Percentiles rank a stretch among this genome's conserved stretches.
These are phyloP conservation scores for Backusella tuberculispora DNA, from an alignment of 192 early-diverging fungal genomes.

Conservation along the genomic window DNA sequence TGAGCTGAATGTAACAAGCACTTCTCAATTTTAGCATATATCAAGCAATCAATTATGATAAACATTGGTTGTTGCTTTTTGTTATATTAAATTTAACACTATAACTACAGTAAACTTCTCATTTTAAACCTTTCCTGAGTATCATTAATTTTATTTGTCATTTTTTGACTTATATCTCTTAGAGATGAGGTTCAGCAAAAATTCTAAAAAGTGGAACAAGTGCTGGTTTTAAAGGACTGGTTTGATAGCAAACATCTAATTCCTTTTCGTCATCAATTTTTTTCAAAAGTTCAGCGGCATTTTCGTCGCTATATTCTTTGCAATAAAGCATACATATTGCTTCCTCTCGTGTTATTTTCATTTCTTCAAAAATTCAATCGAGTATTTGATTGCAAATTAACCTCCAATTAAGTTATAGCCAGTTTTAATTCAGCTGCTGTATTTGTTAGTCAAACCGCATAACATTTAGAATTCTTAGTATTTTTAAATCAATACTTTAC, in stretches of 20 bases:
- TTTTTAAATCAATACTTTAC: not conserved
- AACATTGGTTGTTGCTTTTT: not conserved
- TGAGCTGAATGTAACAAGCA: conserved; percentile 6
- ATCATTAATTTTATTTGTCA: too few species aligned
- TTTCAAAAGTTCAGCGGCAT: not conserved
- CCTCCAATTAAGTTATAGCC: not conserved
- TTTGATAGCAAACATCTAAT: conserved; percentile 6
- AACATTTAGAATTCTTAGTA: conserved; percentile 1
- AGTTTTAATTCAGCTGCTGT: conserved; percentile 5
- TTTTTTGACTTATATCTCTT: not conserved
- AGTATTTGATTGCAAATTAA: conserved; percentile 8
- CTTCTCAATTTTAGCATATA: conserved; percentile 9
- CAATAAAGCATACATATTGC: conserved; percentile 3
- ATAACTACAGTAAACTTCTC: not conserved
- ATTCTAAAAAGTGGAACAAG: conserved; percentile 13
- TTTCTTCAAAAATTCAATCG: conserved; percentile 8
- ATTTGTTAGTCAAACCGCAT: not conserved
- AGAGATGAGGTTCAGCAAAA: conserved; percentile 3
- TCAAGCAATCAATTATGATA: not conserved
- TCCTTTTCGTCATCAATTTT: conserved; percentile 5
- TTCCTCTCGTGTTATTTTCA: conserved; percentile 8
- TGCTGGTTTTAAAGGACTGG: conserved; percentile 9
- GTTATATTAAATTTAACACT: not conserved
- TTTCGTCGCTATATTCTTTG: conserved; percentile 9
- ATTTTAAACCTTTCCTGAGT: conserved; percentile 1